Evolutionary conservation across 2,329 filamentous ascomycete genomes (phyloP).

Genomic region (Nemania bipapillata): DNA sequence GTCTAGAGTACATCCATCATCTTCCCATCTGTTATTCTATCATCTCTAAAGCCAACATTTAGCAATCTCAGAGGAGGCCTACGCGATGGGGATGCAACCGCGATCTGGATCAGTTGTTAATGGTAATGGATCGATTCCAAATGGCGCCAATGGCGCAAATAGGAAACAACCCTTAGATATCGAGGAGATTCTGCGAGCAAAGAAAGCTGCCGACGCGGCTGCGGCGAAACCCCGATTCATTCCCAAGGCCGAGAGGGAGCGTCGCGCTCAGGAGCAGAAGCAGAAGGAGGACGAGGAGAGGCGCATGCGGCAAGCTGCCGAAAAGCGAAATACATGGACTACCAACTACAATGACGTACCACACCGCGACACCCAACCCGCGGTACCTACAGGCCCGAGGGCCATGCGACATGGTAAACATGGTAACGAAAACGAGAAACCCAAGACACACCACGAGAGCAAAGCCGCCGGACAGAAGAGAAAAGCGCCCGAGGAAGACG

Average conservation of each 20-base stretch:
- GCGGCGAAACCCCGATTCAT: constrained; percentile 87
- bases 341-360: constrained; percentile 42
- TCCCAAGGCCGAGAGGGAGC: constrained; percentile 77
- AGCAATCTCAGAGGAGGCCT: constrained; percentile 16
- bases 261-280: constrained; percentile 75
- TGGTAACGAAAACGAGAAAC: constrained; percentile 56
- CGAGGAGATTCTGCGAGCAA: constrained; percentile 85
- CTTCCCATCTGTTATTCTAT: neutral
- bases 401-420: constrained; percentile 67
- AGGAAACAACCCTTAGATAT: constrained; percentile 73
- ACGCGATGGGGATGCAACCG: constrained; percentile 46
- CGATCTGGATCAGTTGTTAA: constrained; percentile 40
- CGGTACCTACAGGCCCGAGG: constrained; percentile 76
- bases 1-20: neutral
- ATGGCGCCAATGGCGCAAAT: constrained; percentile 33
- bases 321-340: constrained; percentile 53
- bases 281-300: constrained; percentile 71
- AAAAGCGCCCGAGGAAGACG: constrained; percentile 66
- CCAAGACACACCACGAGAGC: constrained; percentile 39
- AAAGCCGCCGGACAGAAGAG: constrained; percentile 45
- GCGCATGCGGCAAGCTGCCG: constrained; percentile 42
- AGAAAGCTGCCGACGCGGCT: constrained; percentile 84
- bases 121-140: constrained; percentile 32
- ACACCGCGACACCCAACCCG: constrained; percentile 42
- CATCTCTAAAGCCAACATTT: neutral